Evolutionary conservation across 176 grass and related monocot species (phyloP), one percentile per base, ranked within the genome.

Genomic region (Alopecurus myosuroides): DNA sequence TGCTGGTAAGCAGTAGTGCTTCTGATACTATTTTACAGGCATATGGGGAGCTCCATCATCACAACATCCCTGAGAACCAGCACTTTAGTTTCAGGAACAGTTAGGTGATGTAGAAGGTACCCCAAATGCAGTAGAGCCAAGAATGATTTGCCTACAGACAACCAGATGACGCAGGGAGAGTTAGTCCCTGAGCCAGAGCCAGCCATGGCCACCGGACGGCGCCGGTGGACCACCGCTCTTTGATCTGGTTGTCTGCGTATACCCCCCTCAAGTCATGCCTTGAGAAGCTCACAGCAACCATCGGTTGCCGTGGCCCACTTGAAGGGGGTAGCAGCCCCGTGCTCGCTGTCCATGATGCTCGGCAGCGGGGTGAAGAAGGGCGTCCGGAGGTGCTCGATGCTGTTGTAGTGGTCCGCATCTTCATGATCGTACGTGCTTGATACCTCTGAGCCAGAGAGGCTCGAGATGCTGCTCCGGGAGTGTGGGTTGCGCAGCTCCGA

Each of bases 101-200:
- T 49, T 81, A 87, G 85, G 69, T 61, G 85, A 90, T 11, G 70
- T 72, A 56, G 81, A 79, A 62, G 87, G 64, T 36, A 35, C 33
- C 83, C 87, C 85, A 82, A 7, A 78, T 87, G 85, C 72, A 55
- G 87, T 84, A 90, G 75, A 99, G 97, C 97, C 97, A 99, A 99
- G 97, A 94, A 99, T 99, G 97, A 99, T 80, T 99, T 99, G 97
- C 97, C 97, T 89, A 82, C 86, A 89, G 81, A 68, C 93, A 86
- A 53, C 88, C 85, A 78, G 37, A 80, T 45, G 77, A 60, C 65
- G 58, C 19, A 60, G 70, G 31, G 62, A 35, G 33, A 42, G 37
- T 69, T 57, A 11, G 37, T 69, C 78, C 85, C 65, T 46, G 6
- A 81, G 70, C 74, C 86, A 89, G 74, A 64, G 72, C 35, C 40